Base-by-base conservation (phyloP, 176 grass and related monocot species). In the Alloteropsis semialata region DNA sequence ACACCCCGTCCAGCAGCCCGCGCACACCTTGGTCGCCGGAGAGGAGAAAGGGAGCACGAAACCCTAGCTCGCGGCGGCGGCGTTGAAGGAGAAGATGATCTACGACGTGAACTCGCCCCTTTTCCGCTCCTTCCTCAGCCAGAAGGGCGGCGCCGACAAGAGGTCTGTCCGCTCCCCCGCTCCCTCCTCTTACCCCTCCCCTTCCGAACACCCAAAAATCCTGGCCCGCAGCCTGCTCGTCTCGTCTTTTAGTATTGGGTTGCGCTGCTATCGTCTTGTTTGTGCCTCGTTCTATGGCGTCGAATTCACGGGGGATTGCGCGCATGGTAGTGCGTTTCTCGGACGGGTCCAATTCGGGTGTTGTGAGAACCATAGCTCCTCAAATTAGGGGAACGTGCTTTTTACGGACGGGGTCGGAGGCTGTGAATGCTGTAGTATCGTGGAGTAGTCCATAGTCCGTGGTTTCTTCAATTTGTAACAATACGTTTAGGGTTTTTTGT, bases 111-210 rank as follows among this genome's bases (percentile, higher is more conserved):
- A 87, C 66, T 92, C 87, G 9, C 68, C 81, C n/a, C 87, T 92
- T 66, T 94, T 94, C 84, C 92, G 89, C 18, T 95, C 92, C 78
- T 92, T 95, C 87, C 89, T 95, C 84, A 92, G 84, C 92, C 92
- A 95, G 84, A 95, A 92, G 84, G 89, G 89, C 1, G 77, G 89
- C 44, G 68, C 78, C 60, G 92, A 91, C 42, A 88, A 78, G 87
- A 62, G 86, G 89, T 94, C 3, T 33, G 44, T 24, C 16, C 69
- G n/a, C 15, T 27, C 5, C 16, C 22, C 14, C 25, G 1, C 44
- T 6, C 8, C 11, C 25, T 25, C 14, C 53, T 33, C 25, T 22
- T 3, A 24, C 53, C 21, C 53, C 53, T 56, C 2, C 2, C 42
- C 43, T 25, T 25, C 15, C 15, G 13, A 45, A 70, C n/a, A 4